Conservation (phyloP, 805 yeast species). For the Wickerhamomyces strasburgensis region DNA sequence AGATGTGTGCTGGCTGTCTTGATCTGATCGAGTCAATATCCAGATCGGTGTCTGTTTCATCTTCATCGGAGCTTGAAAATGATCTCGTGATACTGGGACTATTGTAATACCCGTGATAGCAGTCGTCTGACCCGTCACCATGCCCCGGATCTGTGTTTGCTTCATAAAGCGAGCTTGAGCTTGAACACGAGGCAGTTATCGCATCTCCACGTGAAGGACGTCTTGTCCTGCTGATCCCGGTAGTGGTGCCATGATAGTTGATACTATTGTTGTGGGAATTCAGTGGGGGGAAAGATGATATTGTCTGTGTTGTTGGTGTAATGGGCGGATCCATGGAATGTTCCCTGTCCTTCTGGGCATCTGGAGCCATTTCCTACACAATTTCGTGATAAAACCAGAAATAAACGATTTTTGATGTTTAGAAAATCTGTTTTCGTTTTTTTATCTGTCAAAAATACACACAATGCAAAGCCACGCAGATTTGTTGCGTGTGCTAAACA, state of each 20-base stretch:
- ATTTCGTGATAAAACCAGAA: too few relatives aligned
- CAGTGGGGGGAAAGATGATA: neutral
- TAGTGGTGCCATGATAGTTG: neutral
- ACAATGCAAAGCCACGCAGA: too few relatives aligned
- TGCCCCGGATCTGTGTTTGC: constrained; percentile 9
- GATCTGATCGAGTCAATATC: constrained; percentile 7
- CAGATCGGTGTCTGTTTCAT: constrained; percentile 14
- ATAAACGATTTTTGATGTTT: too few relatives aligned
- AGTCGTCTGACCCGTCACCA: too few relatives aligned
- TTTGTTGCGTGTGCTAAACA: too few relatives aligned
- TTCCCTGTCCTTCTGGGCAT: too few relatives aligned
- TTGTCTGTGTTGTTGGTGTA: constrained; percentile 1
- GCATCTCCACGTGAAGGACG: constrained; percentile 12
- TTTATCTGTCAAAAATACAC: too few relatives aligned
- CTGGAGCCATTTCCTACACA: too few relatives aligned
- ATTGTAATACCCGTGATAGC: too few relatives aligned
- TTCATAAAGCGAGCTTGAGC: constrained; percentile 16
- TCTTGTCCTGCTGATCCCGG: constrained; percentile 1
- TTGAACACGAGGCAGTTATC: constrained; percentile 8
- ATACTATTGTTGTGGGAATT: too few relatives aligned
- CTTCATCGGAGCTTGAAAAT: constrained; percentile 5
- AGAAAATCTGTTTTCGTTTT: too few relatives aligned
- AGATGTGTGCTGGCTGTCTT: constrained; percentile 12
- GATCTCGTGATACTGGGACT: neutral
- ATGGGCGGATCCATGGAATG: neutral